These are phyloP conservation scores for Dendrobium nobile DNA, from an alignment of 106 monocot species.

Conservation along the genomic window DNA sequence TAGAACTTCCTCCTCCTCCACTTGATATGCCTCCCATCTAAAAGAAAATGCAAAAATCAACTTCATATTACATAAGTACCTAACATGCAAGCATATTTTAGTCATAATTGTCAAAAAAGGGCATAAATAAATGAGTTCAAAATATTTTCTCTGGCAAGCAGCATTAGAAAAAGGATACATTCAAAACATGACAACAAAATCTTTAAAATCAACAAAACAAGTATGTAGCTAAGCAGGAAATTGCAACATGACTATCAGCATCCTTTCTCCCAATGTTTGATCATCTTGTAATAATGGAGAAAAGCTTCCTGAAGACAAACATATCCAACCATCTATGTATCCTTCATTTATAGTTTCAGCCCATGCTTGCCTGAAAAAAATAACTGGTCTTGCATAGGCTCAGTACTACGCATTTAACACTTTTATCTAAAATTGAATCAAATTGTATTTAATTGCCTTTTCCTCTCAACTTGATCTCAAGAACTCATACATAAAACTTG, in stretches of 20 bases:
- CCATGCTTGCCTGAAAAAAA: not conserved
- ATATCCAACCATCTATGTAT: not conserved
- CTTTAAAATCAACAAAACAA: not conserved
- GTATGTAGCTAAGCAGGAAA: not conserved
- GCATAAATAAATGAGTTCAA: not conserved
- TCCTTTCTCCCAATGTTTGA: not conserved
- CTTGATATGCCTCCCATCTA: constrained; percentile 93
- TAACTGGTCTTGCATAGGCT: not conserved
- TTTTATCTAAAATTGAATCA: too few relatives aligned
- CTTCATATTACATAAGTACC: not conserved
- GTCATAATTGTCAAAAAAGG: not conserved
- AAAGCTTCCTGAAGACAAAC: not conserved
- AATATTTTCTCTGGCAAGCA: not conserved
- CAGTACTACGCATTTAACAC: too few relatives aligned
- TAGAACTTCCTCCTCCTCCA: constrained; percentile 86
- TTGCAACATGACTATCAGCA: not conserved
- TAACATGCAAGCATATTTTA: not conserved
- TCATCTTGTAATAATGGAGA: not conserved
- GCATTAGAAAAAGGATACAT: not conserved
- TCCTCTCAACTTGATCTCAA: too few relatives aligned
- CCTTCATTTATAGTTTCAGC: not conserved
- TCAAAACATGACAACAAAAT: not conserved
- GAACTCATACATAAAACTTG: too few relatives aligned
- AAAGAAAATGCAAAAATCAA: not conserved
- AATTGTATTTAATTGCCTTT: too few relatives aligned